These are phyloP conservation scores for Abortiporus biennis DNA, from an alignment of 1,284 basidiomycete genomes.

Conservation along the genomic window DNA sequence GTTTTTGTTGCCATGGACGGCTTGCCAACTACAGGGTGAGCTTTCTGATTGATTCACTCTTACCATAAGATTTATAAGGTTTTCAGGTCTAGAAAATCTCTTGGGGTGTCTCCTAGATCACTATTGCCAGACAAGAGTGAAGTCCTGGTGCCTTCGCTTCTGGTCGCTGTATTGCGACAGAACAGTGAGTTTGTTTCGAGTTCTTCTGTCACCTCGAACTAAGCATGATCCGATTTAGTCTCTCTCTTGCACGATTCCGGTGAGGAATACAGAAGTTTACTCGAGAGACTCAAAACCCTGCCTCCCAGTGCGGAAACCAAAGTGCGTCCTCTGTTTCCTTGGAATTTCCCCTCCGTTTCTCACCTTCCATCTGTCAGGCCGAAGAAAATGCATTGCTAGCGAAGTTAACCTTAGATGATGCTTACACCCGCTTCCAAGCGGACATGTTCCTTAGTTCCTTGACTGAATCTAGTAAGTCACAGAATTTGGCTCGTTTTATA, in stretches of 20 bases:
- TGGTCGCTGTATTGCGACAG: slow-evolving; percentile 65
- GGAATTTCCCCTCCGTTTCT: not conserved
- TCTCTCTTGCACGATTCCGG: slow-evolving; percentile 68
- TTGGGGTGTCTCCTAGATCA: slow-evolving; percentile 26
- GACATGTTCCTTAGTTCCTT: slow-evolving; percentile 87
- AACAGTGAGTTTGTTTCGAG: slow-evolving; percentile 62
- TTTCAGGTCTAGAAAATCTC: slow-evolving; percentile 39
- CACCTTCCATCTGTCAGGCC: slow-evolving; percentile 35
- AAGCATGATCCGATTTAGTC: slow-evolving; percentile 36
- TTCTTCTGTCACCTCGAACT: slow-evolving; percentile 4
- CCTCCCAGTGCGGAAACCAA: slow-evolving; percentile 52
- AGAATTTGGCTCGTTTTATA: not conserved
- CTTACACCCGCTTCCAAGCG: slow-evolving; percentile 69
- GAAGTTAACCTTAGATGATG: slow-evolving; percentile 67
- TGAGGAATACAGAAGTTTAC: slow-evolving; percentile 47
- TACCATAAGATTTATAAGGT: slow-evolving; percentile 7
- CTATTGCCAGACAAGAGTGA: slow-evolving; percentile 33
- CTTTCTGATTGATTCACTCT: slow-evolving; percentile 6
- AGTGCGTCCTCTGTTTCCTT: slow-evolving; percentile 32
- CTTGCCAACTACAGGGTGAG: slow-evolving; percentile 30
- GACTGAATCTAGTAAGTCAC: slow-evolving; percentile 71
- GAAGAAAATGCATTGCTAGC: slow-evolving; percentile 71
- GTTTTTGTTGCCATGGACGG: slow-evolving; percentile 50
- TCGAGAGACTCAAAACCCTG: slow-evolving; percentile 56
- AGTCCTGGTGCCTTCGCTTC: slow-evolving; percentile 58